These are phyloP conservation scores for Penicilliopsis zonata DNA, from an alignment of 495 filamentous ascomycete genomes.

Conservation along the genomic window DNA sequence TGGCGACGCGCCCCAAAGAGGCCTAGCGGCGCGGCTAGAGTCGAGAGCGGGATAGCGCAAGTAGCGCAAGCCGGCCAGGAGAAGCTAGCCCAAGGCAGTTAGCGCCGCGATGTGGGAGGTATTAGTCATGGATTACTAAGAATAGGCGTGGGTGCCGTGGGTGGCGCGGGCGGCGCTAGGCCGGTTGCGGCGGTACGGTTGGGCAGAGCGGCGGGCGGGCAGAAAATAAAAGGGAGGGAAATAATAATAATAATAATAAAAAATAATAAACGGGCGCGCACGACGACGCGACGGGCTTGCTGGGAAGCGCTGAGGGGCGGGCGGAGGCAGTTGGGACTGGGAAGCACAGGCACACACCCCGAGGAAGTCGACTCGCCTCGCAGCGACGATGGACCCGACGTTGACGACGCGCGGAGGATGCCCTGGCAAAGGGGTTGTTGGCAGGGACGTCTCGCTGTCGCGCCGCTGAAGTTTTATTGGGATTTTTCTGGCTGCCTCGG, in stretches of 20 bases:
- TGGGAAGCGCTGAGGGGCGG: neutral
- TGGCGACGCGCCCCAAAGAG: too few relatives aligned
- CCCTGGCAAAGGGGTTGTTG: neutral
- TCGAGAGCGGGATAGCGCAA: too few relatives aligned
- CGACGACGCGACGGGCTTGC: neutral
- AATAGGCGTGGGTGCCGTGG: neutral
- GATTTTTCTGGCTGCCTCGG: neutral
- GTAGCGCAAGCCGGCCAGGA: too few relatives aligned
- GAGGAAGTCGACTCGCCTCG: neutral
- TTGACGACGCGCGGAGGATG: neutral
- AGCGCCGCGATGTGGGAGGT: too few relatives aligned
- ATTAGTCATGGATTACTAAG: too few relatives aligned
- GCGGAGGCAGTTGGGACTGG: too few relatives aligned
- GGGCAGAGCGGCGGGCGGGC: neutral
- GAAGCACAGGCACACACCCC: too few relatives aligned
- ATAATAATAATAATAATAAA: neutral
- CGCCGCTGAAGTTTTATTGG: neutral
- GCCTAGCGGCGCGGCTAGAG: too few relatives aligned
- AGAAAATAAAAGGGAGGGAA: neutral
- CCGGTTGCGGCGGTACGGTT: neutral
- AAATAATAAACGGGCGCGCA: slow-evolving; percentile 1
- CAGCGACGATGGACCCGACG: neutral
- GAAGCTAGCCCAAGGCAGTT: too few relatives aligned
- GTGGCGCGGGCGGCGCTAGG: neutral
- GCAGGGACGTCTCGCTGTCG: neutral